Evolutionary conservation across 495 filamentous ascomycete species (phyloP).

Genomic region (Elaphomyces granulatus): DNA sequence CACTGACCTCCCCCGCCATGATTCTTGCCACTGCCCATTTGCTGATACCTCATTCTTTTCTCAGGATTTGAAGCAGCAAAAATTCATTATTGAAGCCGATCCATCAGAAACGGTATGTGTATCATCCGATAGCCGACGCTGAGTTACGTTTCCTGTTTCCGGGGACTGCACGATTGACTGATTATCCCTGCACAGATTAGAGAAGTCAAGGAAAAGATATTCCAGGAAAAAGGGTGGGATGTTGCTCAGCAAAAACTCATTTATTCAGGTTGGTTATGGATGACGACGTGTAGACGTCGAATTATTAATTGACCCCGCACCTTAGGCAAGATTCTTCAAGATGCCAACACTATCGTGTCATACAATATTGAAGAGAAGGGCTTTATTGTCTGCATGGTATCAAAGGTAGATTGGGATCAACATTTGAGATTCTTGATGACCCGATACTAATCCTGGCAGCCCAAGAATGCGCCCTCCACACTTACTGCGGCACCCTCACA

Average conservation of each 20-base stretch:
- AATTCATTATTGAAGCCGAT: constrained; percentile 89
- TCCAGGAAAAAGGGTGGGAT: constrained; percentile 82
- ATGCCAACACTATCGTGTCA: constrained; percentile 86
- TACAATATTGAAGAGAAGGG: constrained; percentile 99
- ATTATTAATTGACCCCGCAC: neutral
- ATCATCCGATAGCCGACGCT: constrained; percentile 1
- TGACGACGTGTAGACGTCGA: constrained; percentile 3
- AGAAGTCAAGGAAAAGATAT: constrained; percentile 79
- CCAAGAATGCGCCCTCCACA: constrained; percentile 51
- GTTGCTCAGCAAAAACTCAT: constrained; percentile 81
- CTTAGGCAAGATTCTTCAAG: constrained; percentile 90
- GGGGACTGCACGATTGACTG: constrained; percentile 13
- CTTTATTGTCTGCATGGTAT: constrained; percentile 93
- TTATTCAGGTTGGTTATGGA: constrained; percentile 64
- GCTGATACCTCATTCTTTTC: too few relatives aligned
- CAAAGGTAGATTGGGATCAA: constrained; percentile 66
- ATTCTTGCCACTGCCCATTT: neutral
- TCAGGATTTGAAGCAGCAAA: constrained; percentile 94
- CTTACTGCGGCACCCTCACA: constrained; percentile 35
- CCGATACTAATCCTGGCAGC: constrained; percentile 27
- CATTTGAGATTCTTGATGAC: constrained; percentile 1
- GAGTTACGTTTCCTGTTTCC: neutral
- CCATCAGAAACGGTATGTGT: constrained; percentile 74
- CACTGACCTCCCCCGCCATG: constrained; percentile 10
- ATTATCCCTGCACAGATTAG: constrained; percentile 47